Base-by-base conservation (phyloP, 345 rosid genomes). In the Acer saccharum region DNA sequence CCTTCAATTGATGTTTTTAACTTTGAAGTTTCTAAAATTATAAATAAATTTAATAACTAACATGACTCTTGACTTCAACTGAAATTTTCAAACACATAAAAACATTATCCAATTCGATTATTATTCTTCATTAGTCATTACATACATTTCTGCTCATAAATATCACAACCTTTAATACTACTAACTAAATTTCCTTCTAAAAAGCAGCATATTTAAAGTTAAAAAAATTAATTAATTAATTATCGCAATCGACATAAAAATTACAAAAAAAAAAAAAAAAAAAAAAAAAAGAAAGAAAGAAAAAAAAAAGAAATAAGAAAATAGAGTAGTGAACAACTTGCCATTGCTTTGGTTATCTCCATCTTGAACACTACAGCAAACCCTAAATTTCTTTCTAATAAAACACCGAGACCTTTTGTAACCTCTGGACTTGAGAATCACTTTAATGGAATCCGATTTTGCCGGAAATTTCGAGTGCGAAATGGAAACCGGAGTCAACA, bases 331-430 rank as follows among this genome's bases (percentile, higher is more conserved):
- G 39, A 20, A 21, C 23, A 74, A 75, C 90, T 85, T 82, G 84
- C 98, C 96, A 77, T 88, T 90, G 58, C 83, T 83, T 75, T 84
- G 88, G 68, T 84, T 86, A 69, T 89, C 95, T 43, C 82, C 90
- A 23, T 92, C 88, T 63, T 75, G 86, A 76, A 83, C 78, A 16
- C 90, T 84, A 69, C 92, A 93, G 69, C 46, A 68, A 69, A 90
- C 84, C 80, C 77, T 82, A 75, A 82, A 64, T 71, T 79, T 77
- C 67, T 67, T 75, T 63, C 77, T 73, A 32, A 57, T 69, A n/a
- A 65, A 73, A 69, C 52, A 54, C 72, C 75, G 55, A 52, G 69
- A 83, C 21, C 75, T 70, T 67, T 52, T 70, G 25, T 67, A 83
- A 64, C 83, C 79, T 39, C 76, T 55, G 35, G 81, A 80, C 79